Evolutionary conservation across 768 basidiomycete species (phyloP).

Genomic region (Cantharellus anzutake): DNA sequence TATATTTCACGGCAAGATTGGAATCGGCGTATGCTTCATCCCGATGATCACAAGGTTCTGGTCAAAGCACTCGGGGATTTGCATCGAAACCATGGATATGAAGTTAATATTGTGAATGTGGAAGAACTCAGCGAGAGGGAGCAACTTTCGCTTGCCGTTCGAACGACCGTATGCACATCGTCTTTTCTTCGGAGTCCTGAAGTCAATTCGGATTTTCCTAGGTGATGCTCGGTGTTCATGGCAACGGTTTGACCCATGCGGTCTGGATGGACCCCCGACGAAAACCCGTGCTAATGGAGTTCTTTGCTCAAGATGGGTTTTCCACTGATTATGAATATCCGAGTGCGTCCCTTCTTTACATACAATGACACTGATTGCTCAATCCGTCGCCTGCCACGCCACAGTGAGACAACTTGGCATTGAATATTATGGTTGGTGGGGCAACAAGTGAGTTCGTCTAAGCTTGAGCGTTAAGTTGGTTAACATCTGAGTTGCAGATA

Average conservation of each 20-base stretch:
- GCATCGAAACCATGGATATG: constrained; percentile 53
- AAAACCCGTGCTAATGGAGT: constrained; percentile 64
- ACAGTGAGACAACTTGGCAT: background rate
- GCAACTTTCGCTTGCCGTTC: constrained; percentile 60
- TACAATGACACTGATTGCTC: background rate
- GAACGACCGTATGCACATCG: constrained; percentile 50
- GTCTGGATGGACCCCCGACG: constrained; percentile 64
- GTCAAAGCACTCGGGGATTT: constrained; percentile 56
- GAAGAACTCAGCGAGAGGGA: constrained; percentile 64
- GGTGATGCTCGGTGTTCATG: constrained; percentile 92
- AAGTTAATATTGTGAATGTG: constrained; percentile 74
- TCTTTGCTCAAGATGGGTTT: constrained; percentile 62
- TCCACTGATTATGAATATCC: constrained; percentile 84
- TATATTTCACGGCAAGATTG: constrained; percentile 82
- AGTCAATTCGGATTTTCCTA: constrained; percentile 15
- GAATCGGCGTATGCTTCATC: constrained; percentile 66
- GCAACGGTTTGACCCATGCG: constrained; percentile 65
- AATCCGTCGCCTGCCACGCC: background rate
- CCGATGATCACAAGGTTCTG: constrained; percentile 57
- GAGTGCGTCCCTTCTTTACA: constrained; percentile 13
- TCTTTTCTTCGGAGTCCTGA: background rate
- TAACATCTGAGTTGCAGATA: background rate
- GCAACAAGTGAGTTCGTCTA: constrained; percentile 9
- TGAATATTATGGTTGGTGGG: background rate
- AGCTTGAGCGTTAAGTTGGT: background rate